Conservation (phyloP, 1,284 basidiomycete species). For the Tilletia caries region DNA sequence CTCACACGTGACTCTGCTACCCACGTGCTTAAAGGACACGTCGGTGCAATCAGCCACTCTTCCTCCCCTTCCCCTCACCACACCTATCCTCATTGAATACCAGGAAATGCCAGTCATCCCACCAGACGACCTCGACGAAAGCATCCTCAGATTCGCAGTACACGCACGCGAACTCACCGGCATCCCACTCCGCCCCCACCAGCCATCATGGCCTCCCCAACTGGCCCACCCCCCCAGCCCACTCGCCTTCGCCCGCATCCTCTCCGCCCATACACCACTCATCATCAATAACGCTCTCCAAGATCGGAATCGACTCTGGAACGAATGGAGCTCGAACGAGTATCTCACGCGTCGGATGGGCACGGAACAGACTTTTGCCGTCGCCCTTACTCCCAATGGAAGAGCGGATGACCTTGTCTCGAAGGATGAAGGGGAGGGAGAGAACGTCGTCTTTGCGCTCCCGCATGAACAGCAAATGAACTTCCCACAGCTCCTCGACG, state of each 20-base stretch:
- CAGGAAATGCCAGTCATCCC: not conserved
- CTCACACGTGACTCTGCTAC: not conserved
- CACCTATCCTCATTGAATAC: no score
- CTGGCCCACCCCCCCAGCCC: conserved; percentile 2
- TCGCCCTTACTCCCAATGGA: conserved; percentile 44
- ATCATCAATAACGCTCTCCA: conserved; percentile 27
- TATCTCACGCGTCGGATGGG: conserved; percentile 34
- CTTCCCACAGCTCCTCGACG: conserved; percentile 26
- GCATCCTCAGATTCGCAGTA: conserved; percentile 7
- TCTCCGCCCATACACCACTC: conserved; percentile 25
- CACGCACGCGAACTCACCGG: conserved; percentile 11
- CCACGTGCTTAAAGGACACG: not conserved
- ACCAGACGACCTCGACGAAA: conserved; percentile 6
- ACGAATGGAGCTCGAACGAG: conserved; percentile 30
- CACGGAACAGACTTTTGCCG: conserved; percentile 22
- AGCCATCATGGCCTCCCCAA: not conserved
- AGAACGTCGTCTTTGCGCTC: conserved; percentile 36
- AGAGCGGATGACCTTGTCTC: conserved; percentile 38
- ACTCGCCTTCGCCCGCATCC: not conserved
- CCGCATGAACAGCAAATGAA: conserved; percentile 30
- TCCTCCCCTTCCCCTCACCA: no score
- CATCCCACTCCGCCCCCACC: not conserved
- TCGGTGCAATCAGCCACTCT: not conserved
- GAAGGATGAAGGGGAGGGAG: conserved; percentile 10
- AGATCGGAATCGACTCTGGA: conserved; percentile 18